Evolutionary conservation across 495 filamentous ascomycete genomes (phyloP).

Genomic region (Geopyxis carbonaria): DNA sequence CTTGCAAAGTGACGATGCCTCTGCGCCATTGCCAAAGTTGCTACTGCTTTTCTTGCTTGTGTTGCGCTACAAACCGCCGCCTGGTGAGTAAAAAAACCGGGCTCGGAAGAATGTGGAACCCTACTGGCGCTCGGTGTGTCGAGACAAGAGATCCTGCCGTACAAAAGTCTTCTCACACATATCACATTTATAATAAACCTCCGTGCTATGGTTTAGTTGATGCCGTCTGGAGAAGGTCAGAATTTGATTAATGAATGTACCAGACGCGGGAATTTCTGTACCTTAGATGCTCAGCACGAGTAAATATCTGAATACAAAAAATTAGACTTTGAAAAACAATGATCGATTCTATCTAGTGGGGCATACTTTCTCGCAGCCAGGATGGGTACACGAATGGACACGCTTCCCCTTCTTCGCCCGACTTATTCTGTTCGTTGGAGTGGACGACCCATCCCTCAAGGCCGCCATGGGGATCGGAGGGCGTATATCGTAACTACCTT

Average conservation of each 20-base stretch:
- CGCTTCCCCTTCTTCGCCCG: slow-evolving; percentile 26
- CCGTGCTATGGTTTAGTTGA: slow-evolving; percentile 25
- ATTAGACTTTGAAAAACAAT: slow-evolving; percentile 1
- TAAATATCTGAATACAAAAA: slow-evolving; percentile 21
- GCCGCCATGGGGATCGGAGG: slow-evolving; percentile 17
- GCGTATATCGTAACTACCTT: too few relatives aligned
- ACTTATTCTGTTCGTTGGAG: slow-evolving; percentile 24
- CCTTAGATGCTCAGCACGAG: slow-evolving; percentile 25
- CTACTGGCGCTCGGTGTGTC: slow-evolving; percentile 25
- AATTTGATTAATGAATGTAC: not conserved
- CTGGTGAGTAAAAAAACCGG: too few relatives aligned
- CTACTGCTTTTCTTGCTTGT: slow-evolving; percentile 25
- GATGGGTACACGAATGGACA: slow-evolving; percentile 24
- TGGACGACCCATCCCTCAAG: slow-evolving; percentile 21
- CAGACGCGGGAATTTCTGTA: slow-evolving; percentile 4
- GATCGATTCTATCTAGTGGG: not conserved
- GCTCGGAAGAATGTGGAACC: slow-evolving; percentile 3
- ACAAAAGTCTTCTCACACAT: slow-evolving; percentile 26
- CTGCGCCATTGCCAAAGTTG: slow-evolving; percentile 21
- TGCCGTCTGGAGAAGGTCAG: slow-evolving; percentile 15
- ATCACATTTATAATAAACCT: slow-evolving; percentile 26
- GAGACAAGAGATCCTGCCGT: slow-evolving; percentile 24
- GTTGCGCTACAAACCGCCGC: slow-evolving; percentile 14
- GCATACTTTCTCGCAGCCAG: slow-evolving; percentile 25
- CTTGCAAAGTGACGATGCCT: slow-evolving; percentile 20